Evolutionary conservation across 2,329 filamentous ascomycete species (phyloP).

Genomic region (Colletotrichum sp.): DNA sequence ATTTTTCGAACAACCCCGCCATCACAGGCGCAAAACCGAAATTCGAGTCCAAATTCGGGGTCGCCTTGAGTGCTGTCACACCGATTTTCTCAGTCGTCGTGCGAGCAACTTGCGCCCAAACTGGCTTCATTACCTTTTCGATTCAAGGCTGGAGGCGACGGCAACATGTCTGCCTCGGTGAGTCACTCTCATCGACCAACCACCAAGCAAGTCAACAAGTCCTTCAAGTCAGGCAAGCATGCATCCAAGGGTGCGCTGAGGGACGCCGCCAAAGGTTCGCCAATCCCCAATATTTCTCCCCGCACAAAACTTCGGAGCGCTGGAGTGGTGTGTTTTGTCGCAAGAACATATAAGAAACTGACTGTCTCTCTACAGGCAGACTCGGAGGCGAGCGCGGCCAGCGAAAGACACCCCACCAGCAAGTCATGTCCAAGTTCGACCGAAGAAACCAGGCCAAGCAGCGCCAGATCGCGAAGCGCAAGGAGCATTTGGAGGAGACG

Average conservation of each 20-base stretch:
- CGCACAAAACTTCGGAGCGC: background rate
- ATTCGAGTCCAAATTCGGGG: background rate
- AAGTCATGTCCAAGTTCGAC: constrained; percentile 97
- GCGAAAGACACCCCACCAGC: constrained; percentile 91
- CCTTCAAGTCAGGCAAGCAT: constrained; percentile 86
- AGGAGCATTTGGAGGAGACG: constrained; percentile 79
- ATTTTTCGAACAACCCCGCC: background rate
- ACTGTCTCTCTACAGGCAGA: constrained; percentile 64
- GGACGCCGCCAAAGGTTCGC: constrained; percentile 80
- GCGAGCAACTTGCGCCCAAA: constrained; percentile 37
- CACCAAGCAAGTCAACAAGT: constrained; percentile 86
- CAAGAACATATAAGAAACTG: background rate
- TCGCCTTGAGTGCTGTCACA: background rate
- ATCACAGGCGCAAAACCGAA: constrained; percentile 3
- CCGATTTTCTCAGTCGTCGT: background rate
- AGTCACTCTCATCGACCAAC: constrained; percentile 90
- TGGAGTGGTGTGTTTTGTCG: background rate
- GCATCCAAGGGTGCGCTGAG: constrained; percentile 87
- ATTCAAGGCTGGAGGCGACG: constrained; percentile 81
- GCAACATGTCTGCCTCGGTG: constrained; percentile 76
- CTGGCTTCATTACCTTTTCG: constrained; percentile 80
- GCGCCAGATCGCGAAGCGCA: constrained; percentile 81
- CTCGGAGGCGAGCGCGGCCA: constrained; percentile 71
- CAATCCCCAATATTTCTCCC: background rate
- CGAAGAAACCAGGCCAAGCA: constrained; percentile 95